Conservation (phyloP, 768 basidiomycete species). For the Lactarius hengduanensis region DNA sequence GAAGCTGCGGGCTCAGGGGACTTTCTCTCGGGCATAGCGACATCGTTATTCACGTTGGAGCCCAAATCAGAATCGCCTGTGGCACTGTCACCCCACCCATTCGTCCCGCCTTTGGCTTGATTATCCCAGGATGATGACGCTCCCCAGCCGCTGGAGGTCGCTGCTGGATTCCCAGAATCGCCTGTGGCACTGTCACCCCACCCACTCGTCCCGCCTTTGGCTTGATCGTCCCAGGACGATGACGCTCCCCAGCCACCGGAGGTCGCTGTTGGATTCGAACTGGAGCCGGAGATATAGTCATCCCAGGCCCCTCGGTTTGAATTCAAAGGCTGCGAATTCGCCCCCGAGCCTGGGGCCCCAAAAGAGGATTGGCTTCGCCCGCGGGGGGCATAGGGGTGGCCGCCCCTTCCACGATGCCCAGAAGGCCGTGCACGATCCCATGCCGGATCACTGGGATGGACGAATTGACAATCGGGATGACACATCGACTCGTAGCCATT, state of each 20-base stretch:
- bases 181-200: constrained; percentile 16
- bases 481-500: constrained; percentile 11
- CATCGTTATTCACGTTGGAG: background rate
- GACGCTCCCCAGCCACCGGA: constrained; percentile 7
- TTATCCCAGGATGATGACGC: constrained; percentile 1
- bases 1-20: background rate
- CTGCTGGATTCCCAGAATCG: background rate
- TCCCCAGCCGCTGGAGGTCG: constrained; percentile 4
- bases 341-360: background rate
- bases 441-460: constrained; percentile 20
- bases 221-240: background rate
- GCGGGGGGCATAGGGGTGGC: constrained; percentile 4
- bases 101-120: background rate
- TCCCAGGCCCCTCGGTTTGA: constrained; percentile 8
- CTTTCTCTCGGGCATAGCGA: constrained; percentile 1
- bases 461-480: constrained; percentile 12
- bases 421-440: constrained; percentile 17
- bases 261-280: constrained; percentile 2
- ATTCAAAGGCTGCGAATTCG: background rate
- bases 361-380: constrained; percentile 15
- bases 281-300: constrained; percentile 13
- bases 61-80: constrained; percentile 18
- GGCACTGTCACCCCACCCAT: constrained; percentile 17
- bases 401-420: background rate
- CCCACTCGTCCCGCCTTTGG: background rate